Conservation (phyloP, 352 stramenopile species). For the Globisporangium spinosum region DNA sequence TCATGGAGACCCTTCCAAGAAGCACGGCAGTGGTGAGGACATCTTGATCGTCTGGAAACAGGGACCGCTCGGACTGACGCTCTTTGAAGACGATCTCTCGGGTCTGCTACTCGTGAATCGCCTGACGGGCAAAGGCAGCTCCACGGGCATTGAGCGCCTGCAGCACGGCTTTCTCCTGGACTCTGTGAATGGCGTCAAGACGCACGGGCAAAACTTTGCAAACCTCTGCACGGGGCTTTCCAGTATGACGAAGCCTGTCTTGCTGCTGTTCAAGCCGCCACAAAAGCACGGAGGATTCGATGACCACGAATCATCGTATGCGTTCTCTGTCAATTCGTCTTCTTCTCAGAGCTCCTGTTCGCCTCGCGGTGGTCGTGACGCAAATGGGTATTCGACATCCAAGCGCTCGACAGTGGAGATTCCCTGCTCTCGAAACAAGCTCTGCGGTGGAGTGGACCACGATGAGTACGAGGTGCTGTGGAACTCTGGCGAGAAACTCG, state of each 20-base stretch:
- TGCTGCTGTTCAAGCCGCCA: slow-evolving; percentile 44
- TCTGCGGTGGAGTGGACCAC: not conserved
- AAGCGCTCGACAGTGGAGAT: not conserved
- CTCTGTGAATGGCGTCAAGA: slow-evolving; percentile 46
- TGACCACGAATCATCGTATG: slow-evolving; percentile 14
- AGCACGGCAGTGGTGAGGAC: slow-evolving; percentile 9
- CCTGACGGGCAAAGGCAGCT: slow-evolving; percentile 59
- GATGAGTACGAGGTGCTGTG: slow-evolving; percentile 20
- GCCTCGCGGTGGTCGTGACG: not conserved
- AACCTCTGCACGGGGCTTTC: slow-evolving; percentile 33
- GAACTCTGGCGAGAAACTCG: slow-evolving; percentile 12
- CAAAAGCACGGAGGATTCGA: slow-evolving; percentile 18
- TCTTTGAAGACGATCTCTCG: slow-evolving; percentile 48
- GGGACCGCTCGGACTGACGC: slow-evolving; percentile 45
- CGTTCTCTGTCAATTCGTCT: slow-evolving; percentile 9
- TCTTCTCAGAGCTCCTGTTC: slow-evolving; percentile 7
- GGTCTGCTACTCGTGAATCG: slow-evolving; percentile 52
- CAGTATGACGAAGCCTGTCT: slow-evolving; percentile 38
- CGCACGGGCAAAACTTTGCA: slow-evolving; percentile 26
- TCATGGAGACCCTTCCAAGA: not conserved
- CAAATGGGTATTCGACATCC: not conserved
- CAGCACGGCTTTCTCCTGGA: slow-evolving; percentile 43
- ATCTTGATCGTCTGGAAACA: slow-evolving; percentile 51
- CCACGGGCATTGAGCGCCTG: slow-evolving; percentile 35
- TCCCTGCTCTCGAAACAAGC: not conserved